Evolutionary conservation across 257 asterid species (phyloP).

Genomic region (Thymus mandschuricus): DNA sequence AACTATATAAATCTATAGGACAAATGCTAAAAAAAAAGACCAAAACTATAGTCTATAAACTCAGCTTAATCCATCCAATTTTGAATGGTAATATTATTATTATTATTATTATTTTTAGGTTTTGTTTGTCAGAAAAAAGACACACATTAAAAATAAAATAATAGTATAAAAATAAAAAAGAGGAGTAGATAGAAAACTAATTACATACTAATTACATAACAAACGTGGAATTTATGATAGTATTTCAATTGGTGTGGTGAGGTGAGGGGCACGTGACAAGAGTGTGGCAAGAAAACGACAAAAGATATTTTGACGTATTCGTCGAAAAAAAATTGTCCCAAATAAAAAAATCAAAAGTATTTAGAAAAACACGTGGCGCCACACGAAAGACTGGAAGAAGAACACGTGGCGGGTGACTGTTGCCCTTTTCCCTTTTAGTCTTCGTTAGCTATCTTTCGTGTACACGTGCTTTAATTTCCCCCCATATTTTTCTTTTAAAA

Average conservation of each 20-base stretch:
- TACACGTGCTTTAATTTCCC: conserved; percentile 23
- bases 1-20: too few relatives aligned
- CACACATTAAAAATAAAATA: too few relatives aligned
- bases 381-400: background rate
- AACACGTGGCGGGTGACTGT: conserved; percentile 19
- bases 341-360: too few relatives aligned
- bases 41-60: too few relatives aligned
- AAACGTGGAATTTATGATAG: background rate
- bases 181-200: too few relatives aligned
- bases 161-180: too few relatives aligned
- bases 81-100: too few relatives aligned
- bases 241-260: background rate
- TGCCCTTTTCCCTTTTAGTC: background rate
- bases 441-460: background rate
- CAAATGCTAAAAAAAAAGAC: too few relatives aligned
- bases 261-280: conserved; percentile 26
- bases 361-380: too few relatives aligned
- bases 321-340: background rate
- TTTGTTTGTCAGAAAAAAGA: too few relatives aligned
- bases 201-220: background rate
- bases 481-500: background rate
- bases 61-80: too few relatives aligned
- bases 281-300: conserved; percentile 27
- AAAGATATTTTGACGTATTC: background rate
- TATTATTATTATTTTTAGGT: too few relatives aligned